These are phyloP conservation scores for Exophiala phaeomuriformis DNA, from an alignment of 2,329 filamentous ascomycete genomes.

Conservation along the genomic window DNA sequence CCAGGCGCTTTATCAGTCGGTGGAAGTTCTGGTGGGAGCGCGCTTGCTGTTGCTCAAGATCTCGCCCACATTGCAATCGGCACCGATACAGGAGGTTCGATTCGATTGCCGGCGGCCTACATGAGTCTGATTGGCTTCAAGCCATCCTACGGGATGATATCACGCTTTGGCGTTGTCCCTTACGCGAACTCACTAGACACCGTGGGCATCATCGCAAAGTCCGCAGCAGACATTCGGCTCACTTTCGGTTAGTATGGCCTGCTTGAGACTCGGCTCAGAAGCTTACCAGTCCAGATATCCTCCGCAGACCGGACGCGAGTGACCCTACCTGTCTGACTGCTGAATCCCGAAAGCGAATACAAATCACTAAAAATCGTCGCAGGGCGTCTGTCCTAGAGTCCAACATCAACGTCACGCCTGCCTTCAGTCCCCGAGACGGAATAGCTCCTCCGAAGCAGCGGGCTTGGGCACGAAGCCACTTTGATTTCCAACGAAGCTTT, in stretches of 20 bases:
- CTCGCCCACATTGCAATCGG: conserved; percentile 57
- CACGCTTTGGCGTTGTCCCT: conserved; percentile 75
- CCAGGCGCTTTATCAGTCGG: conserved; percentile 59
- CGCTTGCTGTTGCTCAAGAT: conserved; percentile 59
- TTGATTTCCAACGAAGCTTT: conserved; percentile 2
- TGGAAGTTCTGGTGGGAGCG: conserved; percentile 90
- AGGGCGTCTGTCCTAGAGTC: background rate
- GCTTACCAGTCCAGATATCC: conserved; percentile 38
- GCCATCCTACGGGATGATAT: conserved; percentile 82
- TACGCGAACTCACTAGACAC: conserved; percentile 93
- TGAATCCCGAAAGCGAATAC: conserved; percentile 43
- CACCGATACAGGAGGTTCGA: conserved; percentile 87
- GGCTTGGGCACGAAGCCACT: background rate
- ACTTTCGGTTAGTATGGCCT: conserved; percentile 39
- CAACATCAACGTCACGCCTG: conserved; percentile 3
- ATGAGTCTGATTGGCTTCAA: conserved; percentile 80
- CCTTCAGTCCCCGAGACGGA: background rate
- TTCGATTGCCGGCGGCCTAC: conserved; percentile 81
- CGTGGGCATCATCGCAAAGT: conserved; percentile 64
- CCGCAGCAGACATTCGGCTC: conserved; percentile 46
- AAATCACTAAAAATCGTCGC: conserved; percentile 10
- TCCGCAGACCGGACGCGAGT: conserved; percentile 56
- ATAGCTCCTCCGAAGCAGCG: background rate
- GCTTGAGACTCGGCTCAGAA: conserved; percentile 6
- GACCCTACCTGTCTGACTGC: conserved; percentile 67